These are phyloP conservation scores for Fusarium lateritium DNA, from an alignment of 2,329 filamentous ascomycete species.

Conservation along the genomic window DNA sequence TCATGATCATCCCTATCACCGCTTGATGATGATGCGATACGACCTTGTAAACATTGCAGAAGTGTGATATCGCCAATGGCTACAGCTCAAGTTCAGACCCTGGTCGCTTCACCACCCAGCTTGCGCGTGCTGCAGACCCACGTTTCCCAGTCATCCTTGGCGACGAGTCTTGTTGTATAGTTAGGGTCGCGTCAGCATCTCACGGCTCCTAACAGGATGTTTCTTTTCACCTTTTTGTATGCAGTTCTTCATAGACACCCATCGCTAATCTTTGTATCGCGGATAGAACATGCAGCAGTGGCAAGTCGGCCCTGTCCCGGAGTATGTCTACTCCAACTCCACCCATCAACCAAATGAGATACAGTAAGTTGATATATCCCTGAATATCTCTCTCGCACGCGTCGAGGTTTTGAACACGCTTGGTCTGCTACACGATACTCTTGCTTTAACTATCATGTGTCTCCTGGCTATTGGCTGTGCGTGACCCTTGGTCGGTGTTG, in stretches of 20 bases:
- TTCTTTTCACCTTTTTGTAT: slow-evolving; percentile 23
- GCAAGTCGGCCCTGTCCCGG: slow-evolving; percentile 73
- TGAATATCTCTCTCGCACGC: slow-evolving; percentile 54
- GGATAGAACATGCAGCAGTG: slow-evolving; percentile 72
- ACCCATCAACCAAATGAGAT: slow-evolving; percentile 69
- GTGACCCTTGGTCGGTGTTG: background rate
- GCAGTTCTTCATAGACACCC: slow-evolving; percentile 1
- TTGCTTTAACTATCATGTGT: slow-evolving; percentile 41
- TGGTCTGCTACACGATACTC: slow-evolving; percentile 35
- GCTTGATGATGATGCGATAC: slow-evolving; percentile 1
- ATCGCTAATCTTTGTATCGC: slow-evolving; percentile 46
- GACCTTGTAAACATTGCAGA: background rate
- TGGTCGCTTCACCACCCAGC: slow-evolving; percentile 47
- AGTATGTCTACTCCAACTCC: slow-evolving; percentile 70
- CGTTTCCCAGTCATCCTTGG: slow-evolving; percentile 39
- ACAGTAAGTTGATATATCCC: slow-evolving; percentile 69
- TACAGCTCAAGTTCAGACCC: slow-evolving; percentile 40
- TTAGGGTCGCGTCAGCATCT: slow-evolving; percentile 25
- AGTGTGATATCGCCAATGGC: slow-evolving; percentile 32
- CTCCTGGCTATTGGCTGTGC: slow-evolving; percentile 24
- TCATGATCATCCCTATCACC: background rate
- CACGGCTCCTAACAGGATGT: slow-evolving; percentile 22
- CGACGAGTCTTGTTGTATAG: slow-evolving; percentile 31
- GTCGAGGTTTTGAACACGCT: slow-evolving; percentile 27
- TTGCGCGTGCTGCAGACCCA: slow-evolving; percentile 48